Evolutionary conservation across 2,329 filamentous ascomycete genomes (phyloP).

Genomic region (Pseudopithomyces maydicus): DNA sequence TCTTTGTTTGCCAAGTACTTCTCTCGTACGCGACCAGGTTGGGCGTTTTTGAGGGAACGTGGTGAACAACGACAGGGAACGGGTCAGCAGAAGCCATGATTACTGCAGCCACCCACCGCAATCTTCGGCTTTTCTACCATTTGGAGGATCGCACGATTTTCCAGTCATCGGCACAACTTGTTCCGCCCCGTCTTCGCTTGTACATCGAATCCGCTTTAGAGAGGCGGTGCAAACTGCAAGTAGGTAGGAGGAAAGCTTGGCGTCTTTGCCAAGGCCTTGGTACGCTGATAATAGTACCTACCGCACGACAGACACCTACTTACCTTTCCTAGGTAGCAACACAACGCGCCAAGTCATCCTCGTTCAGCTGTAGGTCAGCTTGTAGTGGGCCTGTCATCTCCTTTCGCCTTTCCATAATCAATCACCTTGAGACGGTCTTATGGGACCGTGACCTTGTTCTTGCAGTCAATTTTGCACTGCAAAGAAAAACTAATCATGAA

Average conservation of each 20-base stretch:
- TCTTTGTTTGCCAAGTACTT: constrained; percentile 6
- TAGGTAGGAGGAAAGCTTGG: not conserved
- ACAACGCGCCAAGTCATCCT: not conserved
- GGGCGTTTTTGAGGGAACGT: constrained; percentile 10
- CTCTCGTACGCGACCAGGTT: constrained; percentile 22
- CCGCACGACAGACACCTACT: not conserved
- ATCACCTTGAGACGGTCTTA: not conserved
- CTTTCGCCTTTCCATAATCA: not conserved
- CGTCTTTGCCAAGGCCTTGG: not conserved
- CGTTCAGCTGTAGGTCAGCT: not conserved
- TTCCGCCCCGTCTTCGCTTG: not conserved
- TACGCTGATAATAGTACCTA: not conserved
- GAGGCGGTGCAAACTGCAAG: not conserved
- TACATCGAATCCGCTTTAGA: not conserved
- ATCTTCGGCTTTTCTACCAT: not conserved
- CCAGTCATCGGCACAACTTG: not conserved
- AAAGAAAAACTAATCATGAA: no score
- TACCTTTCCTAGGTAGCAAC: not conserved
- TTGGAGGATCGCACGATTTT: not conserved
- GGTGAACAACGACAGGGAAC: constrained; percentile 17
- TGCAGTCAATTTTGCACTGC: no score
- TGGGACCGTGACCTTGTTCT: no score
- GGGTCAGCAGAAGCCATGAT: constrained; percentile 1
- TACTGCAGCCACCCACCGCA: not conserved
- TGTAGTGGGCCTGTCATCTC: not conserved